phyloP scores from a whole-genome alignment of 805 yeast genomes.

The Candida xiaguanensis region DNA sequence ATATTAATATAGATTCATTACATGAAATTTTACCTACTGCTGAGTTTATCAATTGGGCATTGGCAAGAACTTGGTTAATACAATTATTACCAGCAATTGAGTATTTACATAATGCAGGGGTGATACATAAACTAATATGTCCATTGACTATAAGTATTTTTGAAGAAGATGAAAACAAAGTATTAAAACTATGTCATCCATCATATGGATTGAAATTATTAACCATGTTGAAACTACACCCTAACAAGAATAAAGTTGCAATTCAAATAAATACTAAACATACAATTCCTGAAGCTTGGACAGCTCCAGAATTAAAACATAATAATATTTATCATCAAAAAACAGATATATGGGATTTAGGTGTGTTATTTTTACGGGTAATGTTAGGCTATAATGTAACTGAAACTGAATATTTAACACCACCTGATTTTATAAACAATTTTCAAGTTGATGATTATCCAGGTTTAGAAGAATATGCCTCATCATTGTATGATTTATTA shows the following conservation, averaged over 20 bases:
- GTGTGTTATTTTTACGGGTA: slow-evolving; percentile 56
- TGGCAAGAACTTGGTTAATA: slow-evolving; percentile 85
- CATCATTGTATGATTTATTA: slow-evolving; percentile 63
- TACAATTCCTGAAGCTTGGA: slow-evolving; percentile 47
- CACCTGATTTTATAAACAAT: slow-evolving; percentile 33
- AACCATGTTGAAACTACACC: slow-evolving; percentile 22
- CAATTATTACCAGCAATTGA: slow-evolving; percentile 85
- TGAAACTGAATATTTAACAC: slow-evolving; percentile 53
- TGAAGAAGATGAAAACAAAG: slow-evolving; percentile 33
- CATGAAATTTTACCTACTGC: slow-evolving; percentile 66
- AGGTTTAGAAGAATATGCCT: slow-evolving; percentile 65
- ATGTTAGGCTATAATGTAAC: slow-evolving; percentile 53
- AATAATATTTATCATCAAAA: slow-evolving; percentile 36
- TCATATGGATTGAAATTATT: slow-evolving; percentile 41
- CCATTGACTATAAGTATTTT: slow-evolving; percentile 46
- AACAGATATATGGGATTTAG: slow-evolving; percentile 93
- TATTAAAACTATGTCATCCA: slow-evolving; percentile 57
- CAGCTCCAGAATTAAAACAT: slow-evolving; percentile 68
- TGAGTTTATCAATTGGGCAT: slow-evolving; percentile 61
- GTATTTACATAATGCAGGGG: slow-evolving; percentile 78
- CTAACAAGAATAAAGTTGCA: slow-evolving; percentile 12
- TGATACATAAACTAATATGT: slow-evolving; percentile 67
- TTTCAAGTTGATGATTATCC: slow-evolving; percentile 33
- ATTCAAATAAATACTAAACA: background rate
- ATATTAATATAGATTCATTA: slow-evolving; percentile 50